Conservation (phyloP, 108 stramenopile genomes). For the Schizochytrium sp. region DNA sequence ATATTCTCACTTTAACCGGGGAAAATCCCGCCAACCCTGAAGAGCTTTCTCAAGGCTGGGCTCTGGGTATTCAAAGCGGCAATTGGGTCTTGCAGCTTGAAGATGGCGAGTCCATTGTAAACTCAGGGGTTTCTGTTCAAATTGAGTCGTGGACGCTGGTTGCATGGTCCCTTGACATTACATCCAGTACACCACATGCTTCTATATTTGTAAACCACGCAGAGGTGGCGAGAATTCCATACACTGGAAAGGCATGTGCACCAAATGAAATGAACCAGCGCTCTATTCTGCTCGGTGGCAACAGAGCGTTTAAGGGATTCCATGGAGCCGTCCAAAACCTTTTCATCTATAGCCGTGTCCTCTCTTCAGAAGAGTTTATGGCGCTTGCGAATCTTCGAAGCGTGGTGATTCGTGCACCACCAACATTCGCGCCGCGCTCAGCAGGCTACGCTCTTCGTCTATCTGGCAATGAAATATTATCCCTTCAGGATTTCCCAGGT, state of each 20-base stretch:
- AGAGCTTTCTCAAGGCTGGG: not conserved
- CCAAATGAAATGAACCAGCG: not conserved
- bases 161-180: not conserved
- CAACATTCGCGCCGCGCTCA: conserved; percentile 13
- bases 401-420: not conserved
- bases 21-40: not conserved
- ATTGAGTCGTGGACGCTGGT: conserved; percentile 14
- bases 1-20: not conserved
- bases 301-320: not conserved
- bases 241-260: not conserved
- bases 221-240: not conserved
- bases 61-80: not conserved
- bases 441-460: not conserved
- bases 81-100: conserved; percentile 1
- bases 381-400: not conserved
- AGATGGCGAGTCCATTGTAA: conserved; percentile 6
- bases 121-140: not conserved
- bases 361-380: not conserved
- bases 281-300: not conserved
- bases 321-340: not conserved
- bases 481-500: not conserved
- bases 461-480: not conserved
- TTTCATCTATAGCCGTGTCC: not conserved
- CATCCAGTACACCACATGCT: not conserved
- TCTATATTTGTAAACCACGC: not conserved